These are phyloP conservation scores for Aegilops longissima DNA, from an alignment of 176 grass and related monocot genomes.

Conservation along the genomic window DNA sequence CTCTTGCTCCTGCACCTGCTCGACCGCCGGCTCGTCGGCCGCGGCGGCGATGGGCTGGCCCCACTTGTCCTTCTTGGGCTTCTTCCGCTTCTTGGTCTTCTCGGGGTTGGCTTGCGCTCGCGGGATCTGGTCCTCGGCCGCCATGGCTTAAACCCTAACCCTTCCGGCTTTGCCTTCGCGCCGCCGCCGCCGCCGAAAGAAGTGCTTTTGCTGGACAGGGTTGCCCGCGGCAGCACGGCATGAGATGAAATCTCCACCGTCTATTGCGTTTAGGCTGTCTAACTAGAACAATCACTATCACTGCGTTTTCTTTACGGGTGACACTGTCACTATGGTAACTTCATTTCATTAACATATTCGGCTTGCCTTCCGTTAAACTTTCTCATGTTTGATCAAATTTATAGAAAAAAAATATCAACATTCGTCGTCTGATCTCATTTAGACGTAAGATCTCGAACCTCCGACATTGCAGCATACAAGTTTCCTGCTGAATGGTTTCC, in stretches of 20 bases:
- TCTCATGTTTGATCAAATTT: no score
- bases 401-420: no score
- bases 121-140: slow-evolving; percentile 34
- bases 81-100: slow-evolving; percentile 65
- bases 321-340: no score
- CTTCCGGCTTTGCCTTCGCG: neutral
- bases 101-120: slow-evolving; percentile 17
- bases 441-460: no score
- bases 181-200: neutral
- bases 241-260: neutral
- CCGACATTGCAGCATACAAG: no score
- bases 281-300: neutral
- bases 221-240: neutral
- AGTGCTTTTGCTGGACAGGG: neutral
- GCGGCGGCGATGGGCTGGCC: slow-evolving; percentile 52
- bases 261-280: neutral
- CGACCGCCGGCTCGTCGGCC: slow-evolving; percentile 12
- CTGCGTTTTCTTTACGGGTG: no score
- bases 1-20: slow-evolving; percentile 31
- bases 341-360: no score
- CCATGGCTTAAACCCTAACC: slow-evolving; percentile 51
- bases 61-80: slow-evolving; percentile 85
- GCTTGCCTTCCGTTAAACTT: no score
- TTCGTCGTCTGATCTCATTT: no score
- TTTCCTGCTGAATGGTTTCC: no score